Evolutionary conservation across 306 rosid species (phyloP), one percentile per base, ranked within the genome.

Genomic region (Prunus mume): DNA sequence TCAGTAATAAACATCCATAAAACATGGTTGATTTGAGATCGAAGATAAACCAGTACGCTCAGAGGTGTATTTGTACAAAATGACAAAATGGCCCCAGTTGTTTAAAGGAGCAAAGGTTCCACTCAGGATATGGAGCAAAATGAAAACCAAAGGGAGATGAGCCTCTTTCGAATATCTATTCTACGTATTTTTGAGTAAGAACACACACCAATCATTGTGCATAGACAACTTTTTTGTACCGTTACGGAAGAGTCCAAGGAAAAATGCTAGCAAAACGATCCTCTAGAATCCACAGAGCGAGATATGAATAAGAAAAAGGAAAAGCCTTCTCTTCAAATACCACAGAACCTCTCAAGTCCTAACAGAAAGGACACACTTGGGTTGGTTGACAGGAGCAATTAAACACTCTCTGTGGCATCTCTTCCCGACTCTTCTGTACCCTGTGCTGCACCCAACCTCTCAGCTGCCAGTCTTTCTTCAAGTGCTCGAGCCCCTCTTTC

Each of bases 401-500:
- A 94, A 20, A 86, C 96, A 71, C 73, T 87, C 60, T 86, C 89
- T 5, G 83, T 43, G 34, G 91, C 88, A 85, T 82, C 89, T 78
- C 79, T 76, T 38, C 58, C 81, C 14, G 81, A 73, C 82, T 87
- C 96, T 72, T 87, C 88, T 14, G 87, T 83, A 65, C 85, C 70
- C 28, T 22, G 74, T 13, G 81, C 79, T 74, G 89, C 83, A 56
- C 87, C 96, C 84, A 91, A 77, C 82, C 88, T 91, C 81, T 93
- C 96, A 6, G 95, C 80, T n/a, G 93, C 96, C 78, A 91, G 63
- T 80, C 98, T 90, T 80, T 94, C 98, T 84, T 95, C 98, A 61
- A 95, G 89, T 30, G 97, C 98, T 72, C 98, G 85, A 61, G 96
- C 98, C 61, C 97, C 97, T 82, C 97, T 86, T 85, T 90, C 98